phyloP scores from a whole-genome alignment of 208 protist species.

The Crithidia thermophila region DNA sequence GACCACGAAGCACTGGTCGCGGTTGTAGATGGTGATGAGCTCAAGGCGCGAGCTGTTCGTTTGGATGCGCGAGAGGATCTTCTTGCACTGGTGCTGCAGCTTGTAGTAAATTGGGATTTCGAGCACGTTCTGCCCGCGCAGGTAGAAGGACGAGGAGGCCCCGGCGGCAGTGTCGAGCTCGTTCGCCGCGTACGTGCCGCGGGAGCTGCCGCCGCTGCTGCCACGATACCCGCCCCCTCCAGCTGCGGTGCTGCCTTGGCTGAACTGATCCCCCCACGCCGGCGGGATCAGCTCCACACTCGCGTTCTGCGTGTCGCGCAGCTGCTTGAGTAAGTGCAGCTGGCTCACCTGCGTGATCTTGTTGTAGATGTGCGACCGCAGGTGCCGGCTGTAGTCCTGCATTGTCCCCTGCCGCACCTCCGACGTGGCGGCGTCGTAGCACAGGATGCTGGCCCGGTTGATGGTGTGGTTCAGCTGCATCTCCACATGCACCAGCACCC shows the following conservation, averaged over 20 bases:
- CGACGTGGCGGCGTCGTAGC: slow-evolving; percentile 40
- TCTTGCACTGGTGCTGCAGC: slow-evolving; percentile 88
- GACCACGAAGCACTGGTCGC: slow-evolving; percentile 87
- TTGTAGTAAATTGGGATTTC: slow-evolving; percentile 91
- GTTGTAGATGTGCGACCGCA: slow-evolving; percentile 53
- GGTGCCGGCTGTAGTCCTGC: slow-evolving; percentile 30
- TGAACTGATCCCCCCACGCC: slow-evolving; percentile 87
- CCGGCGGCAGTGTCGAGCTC: background rate
- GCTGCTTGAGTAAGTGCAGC: slow-evolving; percentile 82
- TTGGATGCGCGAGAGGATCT: slow-evolving; percentile 71
- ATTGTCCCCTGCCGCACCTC: slow-evolving; percentile 14
- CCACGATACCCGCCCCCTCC: slow-evolving; percentile 6
- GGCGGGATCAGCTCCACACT: slow-evolving; percentile 76
- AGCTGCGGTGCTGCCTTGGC: slow-evolving; percentile 3
- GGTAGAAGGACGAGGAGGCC: slow-evolving; percentile 47
- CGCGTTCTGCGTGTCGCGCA: slow-evolving; percentile 83
- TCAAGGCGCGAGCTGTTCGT: slow-evolving; percentile 77
- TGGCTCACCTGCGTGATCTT: slow-evolving; percentile 84
- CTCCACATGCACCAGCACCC: slow-evolving; percentile 67
- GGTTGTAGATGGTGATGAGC: slow-evolving; percentile 85
- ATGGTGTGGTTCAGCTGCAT: slow-evolving; percentile 24
- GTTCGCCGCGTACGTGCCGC: background rate
- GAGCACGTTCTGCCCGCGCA: slow-evolving; percentile 63
- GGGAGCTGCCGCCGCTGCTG: slow-evolving; percentile 13
- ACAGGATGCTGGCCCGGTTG: slow-evolving; percentile 46